Evolutionary conservation across 495 filamentous ascomycete genomes (phyloP).

Genomic region (Venustampulla echinocandica): DNA sequence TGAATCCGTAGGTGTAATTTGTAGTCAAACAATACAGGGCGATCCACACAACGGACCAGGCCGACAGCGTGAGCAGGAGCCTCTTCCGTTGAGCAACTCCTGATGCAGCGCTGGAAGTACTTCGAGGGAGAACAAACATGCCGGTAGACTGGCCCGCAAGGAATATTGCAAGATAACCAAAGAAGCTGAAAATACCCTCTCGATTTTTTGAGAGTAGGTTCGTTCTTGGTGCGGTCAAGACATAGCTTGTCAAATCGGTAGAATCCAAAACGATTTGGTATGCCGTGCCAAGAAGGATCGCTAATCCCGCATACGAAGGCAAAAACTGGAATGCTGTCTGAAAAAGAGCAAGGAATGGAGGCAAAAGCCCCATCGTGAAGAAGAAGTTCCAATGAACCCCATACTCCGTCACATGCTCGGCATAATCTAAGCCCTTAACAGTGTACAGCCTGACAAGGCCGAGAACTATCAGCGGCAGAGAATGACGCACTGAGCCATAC

Average conservation of each 20-base stretch:
- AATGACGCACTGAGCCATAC: constrained; percentile 59
- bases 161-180: constrained; percentile 92
- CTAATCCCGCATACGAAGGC: constrained; percentile 65
- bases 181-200: constrained; percentile 88
- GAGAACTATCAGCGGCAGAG: constrained; percentile 71
- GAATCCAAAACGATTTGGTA: constrained; percentile 73
- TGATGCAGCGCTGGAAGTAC: constrained; percentile 30
- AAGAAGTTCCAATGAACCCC: constrained; percentile 99
- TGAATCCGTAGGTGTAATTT: constrained; percentile 57
- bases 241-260: constrained; percentile 70
- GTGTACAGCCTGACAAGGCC: constrained; percentile 75
- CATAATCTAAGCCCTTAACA: constrained; percentile 92
- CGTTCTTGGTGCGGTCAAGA: constrained; percentile 72
- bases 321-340: constrained; percentile 52
- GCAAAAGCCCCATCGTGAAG: constrained; percentile 85
- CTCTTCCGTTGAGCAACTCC: constrained; percentile 35
- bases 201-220: constrained; percentile 80
- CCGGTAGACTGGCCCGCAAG: constrained; percentile 79
- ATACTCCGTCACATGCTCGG: constrained; percentile 96
- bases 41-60: constrained; percentile 58
- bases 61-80: constrained; percentile 50
- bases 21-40: constrained; percentile 57
- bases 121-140: constrained; percentile 64
- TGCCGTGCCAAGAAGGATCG: constrained; percentile 49
- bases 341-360: constrained; percentile 83